phyloP scores from a whole-genome alignment of 768 basidiomycete genomes.

The Termitomyces sp. region DNA sequence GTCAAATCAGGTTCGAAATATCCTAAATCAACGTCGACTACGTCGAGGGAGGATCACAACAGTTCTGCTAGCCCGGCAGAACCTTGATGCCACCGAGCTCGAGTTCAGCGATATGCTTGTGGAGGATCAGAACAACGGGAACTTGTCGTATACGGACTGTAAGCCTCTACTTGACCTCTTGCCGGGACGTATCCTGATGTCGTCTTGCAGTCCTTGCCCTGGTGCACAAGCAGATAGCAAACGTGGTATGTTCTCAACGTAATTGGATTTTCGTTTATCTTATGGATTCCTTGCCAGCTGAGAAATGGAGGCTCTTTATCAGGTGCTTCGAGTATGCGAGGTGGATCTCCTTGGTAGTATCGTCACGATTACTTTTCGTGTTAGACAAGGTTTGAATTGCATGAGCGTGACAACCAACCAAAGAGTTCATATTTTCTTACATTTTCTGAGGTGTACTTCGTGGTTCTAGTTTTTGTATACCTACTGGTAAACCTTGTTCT shows the following conservation, averaged over 20 bases:
- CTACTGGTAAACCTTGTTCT: too few relatives aligned
- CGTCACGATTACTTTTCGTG: not conserved
- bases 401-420: too few relatives aligned
- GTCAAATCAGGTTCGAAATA: conserved; percentile 81
- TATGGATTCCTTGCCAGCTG: conserved; percentile 21
- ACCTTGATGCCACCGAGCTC: conserved; percentile 87
- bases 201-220: conserved; percentile 36
- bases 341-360: conserved; percentile 36
- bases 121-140: conserved; percentile 97
- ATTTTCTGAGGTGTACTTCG: too few relatives aligned
- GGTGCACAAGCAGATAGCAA: conserved; percentile 43
- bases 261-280: conserved; percentile 14
- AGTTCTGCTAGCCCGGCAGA: conserved; percentile 80
- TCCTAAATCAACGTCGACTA: conserved; percentile 61
- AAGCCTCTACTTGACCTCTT: conserved; percentile 19
- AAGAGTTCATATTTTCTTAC: too few relatives aligned
- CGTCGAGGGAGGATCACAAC: conserved; percentile 50
- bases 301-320: conserved; percentile 33
- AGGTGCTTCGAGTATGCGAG: conserved; percentile 28
- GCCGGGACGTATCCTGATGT: conserved; percentile 2
- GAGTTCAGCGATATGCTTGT: conserved; percentile 97
- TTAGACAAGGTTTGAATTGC: conserved; percentile 3
- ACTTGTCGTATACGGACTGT: conserved; percentile 90
- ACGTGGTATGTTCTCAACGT: conserved; percentile 24
- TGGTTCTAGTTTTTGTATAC: too few relatives aligned